Evolutionary conservation across 495 filamentous ascomycete genomes (phyloP).

Genomic region (Astrocystis sublimbata): DNA sequence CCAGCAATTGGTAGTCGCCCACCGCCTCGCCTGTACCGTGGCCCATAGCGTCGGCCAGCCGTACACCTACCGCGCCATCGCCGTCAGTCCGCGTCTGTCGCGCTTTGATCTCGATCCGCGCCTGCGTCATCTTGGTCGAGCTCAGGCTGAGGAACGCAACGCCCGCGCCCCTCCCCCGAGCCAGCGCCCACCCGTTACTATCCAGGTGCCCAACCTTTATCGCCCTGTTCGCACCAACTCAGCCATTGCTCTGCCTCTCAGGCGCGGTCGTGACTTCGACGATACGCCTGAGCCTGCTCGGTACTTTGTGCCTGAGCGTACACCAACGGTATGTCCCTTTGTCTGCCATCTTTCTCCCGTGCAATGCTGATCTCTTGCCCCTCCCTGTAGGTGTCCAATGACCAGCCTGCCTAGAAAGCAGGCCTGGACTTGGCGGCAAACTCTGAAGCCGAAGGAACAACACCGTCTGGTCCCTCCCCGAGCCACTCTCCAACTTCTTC

Average conservation of each 20-base stretch:
- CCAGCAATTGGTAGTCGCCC: slow-evolving; percentile 3
- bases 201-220: background rate
- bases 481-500: too few species aligned
- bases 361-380: background rate
- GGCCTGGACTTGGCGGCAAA: slow-evolving; percentile 5
- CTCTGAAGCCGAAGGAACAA: background rate
- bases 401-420: slow-evolving; percentile 18
- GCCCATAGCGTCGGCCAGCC: slow-evolving; percentile 4
- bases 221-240: background rate
- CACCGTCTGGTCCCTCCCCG: background rate
- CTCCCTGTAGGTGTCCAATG: slow-evolving; percentile 11
- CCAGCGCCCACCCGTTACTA: too few species aligned
- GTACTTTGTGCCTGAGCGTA: background rate
- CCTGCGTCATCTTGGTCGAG: background rate
- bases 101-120: background rate
- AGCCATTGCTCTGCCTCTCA: background rate
- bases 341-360: background rate
- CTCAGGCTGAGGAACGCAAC: too few species aligned
- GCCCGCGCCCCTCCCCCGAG: too few species aligned
- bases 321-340: background rate
- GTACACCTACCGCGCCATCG: background rate
- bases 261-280: background rate
- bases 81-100: background rate
- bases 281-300: background rate
- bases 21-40: background rate